Base-by-base conservation (phyloP, 129 eudicot species). In the Heracleum sosnowskyi region DNA sequence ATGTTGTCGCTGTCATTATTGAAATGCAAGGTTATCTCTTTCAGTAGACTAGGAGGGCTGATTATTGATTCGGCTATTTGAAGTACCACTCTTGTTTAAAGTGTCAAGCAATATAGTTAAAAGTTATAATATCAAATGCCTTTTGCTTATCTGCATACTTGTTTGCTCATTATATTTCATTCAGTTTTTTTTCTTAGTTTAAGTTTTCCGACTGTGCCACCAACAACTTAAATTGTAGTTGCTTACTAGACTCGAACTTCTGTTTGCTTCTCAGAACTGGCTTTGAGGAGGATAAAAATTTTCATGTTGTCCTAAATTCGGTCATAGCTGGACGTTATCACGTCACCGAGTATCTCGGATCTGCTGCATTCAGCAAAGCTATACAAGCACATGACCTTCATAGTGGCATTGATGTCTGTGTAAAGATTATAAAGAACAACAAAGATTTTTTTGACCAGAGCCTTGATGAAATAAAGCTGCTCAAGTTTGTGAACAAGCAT, bases 341-440 rank as follows among this genome's bases (percentile, higher is more conserved):
- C 84, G 99, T 96, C 49, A 96, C 99, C 15, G 99, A 92, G 80
- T 96, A 92, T 89, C 99, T 96, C 78, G 99, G 97, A 80, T 96
- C 99, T 35, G 99, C 99, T 83, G 99, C 99, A 81, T 96, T 96
- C 70, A 96, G 99, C 82, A 92, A 96, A 89, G 99, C 99, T 82
- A 89, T 96, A 82, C 97, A 96, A 86, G 99, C 99, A 16, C 99
- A 89, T 84, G 99, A 96, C 80, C 90, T 96, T 77, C 97, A 96
- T 75, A 90, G 93, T 28, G 99, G 99, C 87, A 89, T 96, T 97
- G 99, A 96, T 82, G 99, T 96, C 26, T 96, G 99, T 79, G 96
- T 96, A 73, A 96, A 96, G 87, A 90, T 96, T 44, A 96, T 96
- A 33, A 92, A 96, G 84, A 96, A 96, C 82, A 96, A 96, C 81